These are phyloP conservation scores for Pythium periplocum DNA, from an alignment of 352 stramenopile genomes.

Conservation along the genomic window DNA sequence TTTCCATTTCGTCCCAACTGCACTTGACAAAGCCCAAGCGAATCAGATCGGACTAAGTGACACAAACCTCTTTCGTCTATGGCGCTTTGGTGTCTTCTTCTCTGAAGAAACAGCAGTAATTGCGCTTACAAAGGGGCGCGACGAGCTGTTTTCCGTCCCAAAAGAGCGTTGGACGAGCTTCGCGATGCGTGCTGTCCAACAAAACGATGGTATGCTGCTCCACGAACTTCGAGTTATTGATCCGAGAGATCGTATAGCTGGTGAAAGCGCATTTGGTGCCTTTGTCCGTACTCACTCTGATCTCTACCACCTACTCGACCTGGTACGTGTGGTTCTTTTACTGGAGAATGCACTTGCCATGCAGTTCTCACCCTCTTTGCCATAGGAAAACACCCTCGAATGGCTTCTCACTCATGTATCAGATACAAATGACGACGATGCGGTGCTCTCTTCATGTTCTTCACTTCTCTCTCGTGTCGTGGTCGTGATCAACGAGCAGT, in stretches of 20 bases:
- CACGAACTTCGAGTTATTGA: neutral
- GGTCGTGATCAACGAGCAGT: neutral
- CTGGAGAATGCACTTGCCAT: too few species aligned
- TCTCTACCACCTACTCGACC: conserved; percentile 2
- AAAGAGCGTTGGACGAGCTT: too few species aligned
- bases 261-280: neutral
- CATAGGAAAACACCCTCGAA: conserved; percentile 4
- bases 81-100: conserved; percentile 29
- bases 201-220: neutral
- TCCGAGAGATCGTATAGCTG: neutral
- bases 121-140: too few species aligned
- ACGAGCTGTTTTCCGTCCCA: too few species aligned
- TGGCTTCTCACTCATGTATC: conserved; percentile 10
- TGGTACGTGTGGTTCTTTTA: neutral
- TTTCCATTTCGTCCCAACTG: conserved; percentile 27
- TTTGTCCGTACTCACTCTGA: neutral
- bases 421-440: conserved; percentile 7
- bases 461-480: conserved; percentile 1
- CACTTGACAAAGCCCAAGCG: neutral
- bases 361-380: neutral
- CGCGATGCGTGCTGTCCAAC: neutral
- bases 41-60: conserved; percentile 7
- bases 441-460: conserved; percentile 4
- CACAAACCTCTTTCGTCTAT: conserved; percentile 19
- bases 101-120: neutral